Conservation (phyloP, 257 asterid species). For the Penstemon newberryi region DNA sequence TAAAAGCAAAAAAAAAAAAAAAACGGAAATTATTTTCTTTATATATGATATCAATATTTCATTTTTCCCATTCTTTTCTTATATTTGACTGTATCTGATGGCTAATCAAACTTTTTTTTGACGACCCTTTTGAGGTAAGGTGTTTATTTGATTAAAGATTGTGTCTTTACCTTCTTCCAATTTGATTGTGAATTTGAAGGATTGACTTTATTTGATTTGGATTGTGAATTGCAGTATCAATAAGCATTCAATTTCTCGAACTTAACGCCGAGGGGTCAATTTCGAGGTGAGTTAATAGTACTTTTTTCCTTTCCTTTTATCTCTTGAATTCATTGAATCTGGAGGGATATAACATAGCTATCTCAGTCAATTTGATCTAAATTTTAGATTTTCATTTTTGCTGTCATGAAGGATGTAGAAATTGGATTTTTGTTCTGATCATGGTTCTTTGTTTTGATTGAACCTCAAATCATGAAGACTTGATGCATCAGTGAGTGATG, state of each 20-base stretch:
- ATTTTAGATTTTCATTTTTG: background rate
- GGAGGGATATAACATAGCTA: background rate
- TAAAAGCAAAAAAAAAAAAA: background rate
- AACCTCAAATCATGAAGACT: slow-evolving; percentile 8
- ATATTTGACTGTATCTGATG: slow-evolving; percentile 13
- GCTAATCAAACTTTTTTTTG: slow-evolving; percentile 25
- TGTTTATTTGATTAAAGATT: background rate
- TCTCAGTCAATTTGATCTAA: slow-evolving; percentile 15
- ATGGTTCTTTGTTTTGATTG: slow-evolving; percentile 16
- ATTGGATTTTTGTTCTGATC: slow-evolving; percentile 13
- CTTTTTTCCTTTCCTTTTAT: background rate
- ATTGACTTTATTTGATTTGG: slow-evolving; percentile 26
- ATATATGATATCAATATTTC: slow-evolving; percentile 28
- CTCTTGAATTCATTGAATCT: slow-evolving; percentile 10
- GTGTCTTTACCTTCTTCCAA: background rate
- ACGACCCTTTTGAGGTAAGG: slow-evolving; percentile 36
- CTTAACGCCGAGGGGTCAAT: slow-evolving; percentile 13
- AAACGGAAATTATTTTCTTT: slow-evolving; percentile 9
- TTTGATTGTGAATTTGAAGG: slow-evolving; percentile 19
- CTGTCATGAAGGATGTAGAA: background rate
- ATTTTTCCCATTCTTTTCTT: slow-evolving; percentile 7
- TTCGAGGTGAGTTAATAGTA: slow-evolving; percentile 28
- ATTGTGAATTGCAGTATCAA: slow-evolving; percentile 26
- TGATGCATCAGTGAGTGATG: slow-evolving; percentile 18
- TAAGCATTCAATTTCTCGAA: slow-evolving; percentile 16